These are phyloP conservation scores for Diphasiastrum complanatum DNA, from an alignment of 83 land plant species.

Conservation along the genomic window DNA sequence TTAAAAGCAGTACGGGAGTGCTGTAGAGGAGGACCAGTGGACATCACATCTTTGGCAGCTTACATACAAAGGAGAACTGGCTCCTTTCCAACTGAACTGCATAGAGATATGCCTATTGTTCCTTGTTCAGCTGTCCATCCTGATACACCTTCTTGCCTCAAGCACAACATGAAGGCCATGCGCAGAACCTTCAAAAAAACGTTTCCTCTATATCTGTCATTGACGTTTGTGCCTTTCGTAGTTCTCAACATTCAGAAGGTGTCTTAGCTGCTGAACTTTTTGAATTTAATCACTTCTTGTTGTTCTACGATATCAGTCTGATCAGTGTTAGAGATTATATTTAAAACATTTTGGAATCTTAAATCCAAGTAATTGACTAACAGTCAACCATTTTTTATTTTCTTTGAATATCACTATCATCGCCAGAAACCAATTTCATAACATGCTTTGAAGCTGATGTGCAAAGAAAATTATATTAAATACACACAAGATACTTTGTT, in stretches of 20 bases:
- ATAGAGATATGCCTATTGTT: constrained; percentile 55
- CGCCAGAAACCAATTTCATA: no score
- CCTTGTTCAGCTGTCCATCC: constrained; percentile 90
- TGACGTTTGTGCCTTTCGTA: constrained; percentile 94
- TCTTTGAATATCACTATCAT: no score
- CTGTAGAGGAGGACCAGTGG: constrained; percentile 63
- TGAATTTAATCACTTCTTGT: no score
- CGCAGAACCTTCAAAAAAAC: constrained; percentile 87
- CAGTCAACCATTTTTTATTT: no score
- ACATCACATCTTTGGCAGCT: constrained; percentile 54
- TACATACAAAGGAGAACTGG: constrained; percentile 46
- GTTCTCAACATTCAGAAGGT: constrained; percentile 93
- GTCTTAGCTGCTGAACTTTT: no score
- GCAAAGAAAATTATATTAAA: no score
- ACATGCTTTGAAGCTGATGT: no score
- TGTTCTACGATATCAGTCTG: background rate
- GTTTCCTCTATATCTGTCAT: constrained; percentile 89
- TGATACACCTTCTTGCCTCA: constrained; percentile 56
- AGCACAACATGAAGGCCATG: constrained; percentile 61
- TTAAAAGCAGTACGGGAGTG: constrained; percentile 73
- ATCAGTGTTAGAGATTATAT: no score
- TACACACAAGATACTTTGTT: no score
- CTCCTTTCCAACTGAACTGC: constrained; percentile 32
- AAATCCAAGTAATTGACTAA: no score
- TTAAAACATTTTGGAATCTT: no score